phyloP scores from a whole-genome alignment of 1,139 yeast species.

The Protomyces inundatus region DNA sequence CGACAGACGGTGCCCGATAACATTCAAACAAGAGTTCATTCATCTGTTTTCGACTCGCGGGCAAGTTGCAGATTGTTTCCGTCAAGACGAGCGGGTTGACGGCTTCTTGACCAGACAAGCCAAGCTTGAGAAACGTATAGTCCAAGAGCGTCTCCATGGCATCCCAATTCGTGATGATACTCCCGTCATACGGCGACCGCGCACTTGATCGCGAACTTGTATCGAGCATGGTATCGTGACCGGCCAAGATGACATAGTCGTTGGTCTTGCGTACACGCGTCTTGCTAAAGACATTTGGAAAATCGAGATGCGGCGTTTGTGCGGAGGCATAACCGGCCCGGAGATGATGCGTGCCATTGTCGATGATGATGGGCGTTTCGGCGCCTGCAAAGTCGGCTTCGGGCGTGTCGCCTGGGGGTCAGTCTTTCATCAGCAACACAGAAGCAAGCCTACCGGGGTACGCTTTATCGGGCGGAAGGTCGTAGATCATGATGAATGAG shows the following conservation, averaged over 20 bases:
- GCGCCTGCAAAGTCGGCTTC: not conserved
- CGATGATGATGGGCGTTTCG: conserved; percentile 28
- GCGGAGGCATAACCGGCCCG: conserved; percentile 65
- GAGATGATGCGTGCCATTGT: conserved; percentile 26
- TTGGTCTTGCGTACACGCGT: conserved; percentile 72
- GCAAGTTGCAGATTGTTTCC: conserved; percentile 67
- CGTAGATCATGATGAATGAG: not conserved
- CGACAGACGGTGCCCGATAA: conserved; percentile 65
- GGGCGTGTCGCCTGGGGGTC: not conserved
- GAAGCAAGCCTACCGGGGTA: not conserved
- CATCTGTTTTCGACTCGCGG: conserved; percentile 62
- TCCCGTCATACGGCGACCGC: conserved; percentile 80
- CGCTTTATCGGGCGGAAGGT: not conserved
- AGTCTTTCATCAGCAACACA: not conserved
- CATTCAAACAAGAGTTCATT: conserved; percentile 80
- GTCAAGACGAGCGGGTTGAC: conserved; percentile 79
- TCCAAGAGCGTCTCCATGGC: conserved; percentile 70
- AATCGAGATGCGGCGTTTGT: conserved; percentile 55
- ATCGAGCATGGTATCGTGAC: conserved; percentile 75
- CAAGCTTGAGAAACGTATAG: conserved; percentile 72
- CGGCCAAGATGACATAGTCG: conserved; percentile 64
- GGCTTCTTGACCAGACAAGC: conserved; percentile 58
- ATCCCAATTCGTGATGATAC: conserved; percentile 88
- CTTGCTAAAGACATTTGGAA: conserved; percentile 65
- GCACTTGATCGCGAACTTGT: conserved; percentile 61